Conservation (phyloP, 202 grass and related monocot genomes). For the Carex arenaria region DNA sequence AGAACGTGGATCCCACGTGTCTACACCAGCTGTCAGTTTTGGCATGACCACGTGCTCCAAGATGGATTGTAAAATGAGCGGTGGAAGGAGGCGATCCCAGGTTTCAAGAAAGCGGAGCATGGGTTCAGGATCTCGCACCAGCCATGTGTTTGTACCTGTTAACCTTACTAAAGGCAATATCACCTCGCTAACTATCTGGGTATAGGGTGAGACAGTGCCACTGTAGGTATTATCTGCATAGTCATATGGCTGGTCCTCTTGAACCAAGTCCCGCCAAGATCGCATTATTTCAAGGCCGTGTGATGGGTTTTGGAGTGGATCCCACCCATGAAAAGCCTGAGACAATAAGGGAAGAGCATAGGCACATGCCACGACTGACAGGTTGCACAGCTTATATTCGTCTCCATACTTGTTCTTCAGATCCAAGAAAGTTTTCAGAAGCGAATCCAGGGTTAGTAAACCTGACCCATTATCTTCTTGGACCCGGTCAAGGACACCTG, state of each 20-base stretch:
- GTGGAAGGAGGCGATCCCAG: constrained; percentile 71
- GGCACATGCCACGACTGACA: constrained; percentile 70
- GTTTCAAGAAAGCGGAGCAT: constrained; percentile 83
- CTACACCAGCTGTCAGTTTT: constrained; percentile 68
- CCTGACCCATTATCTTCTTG: constrained; percentile 49
- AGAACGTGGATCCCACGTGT: constrained; percentile 78
- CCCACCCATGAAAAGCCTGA: constrained; percentile 74
- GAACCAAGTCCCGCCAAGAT: constrained; percentile 66
- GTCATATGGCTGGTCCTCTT: constrained; percentile 75
- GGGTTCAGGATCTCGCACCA: constrained; percentile 78
- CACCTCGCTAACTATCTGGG: constrained; percentile 76
- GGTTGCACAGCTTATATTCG: constrained; percentile 82
- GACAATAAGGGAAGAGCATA: constrained; percentile 69
- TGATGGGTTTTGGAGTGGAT: constrained; percentile 68
- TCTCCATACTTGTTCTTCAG: constrained; percentile 52
- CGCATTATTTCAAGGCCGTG: constrained; percentile 64
- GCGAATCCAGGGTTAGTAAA: constrained; percentile 52
- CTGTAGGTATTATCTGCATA: constrained; percentile 45
- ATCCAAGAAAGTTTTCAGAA: constrained; percentile 53
- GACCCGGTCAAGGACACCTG: constrained; percentile 49
- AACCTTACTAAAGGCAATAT: constrained; percentile 76
- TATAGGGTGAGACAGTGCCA: constrained; percentile 57
- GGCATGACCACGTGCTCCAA: constrained; percentile 84
- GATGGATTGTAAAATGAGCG: constrained; percentile 63
- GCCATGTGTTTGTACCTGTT: constrained; percentile 74